These are phyloP conservation scores for Coleophoma cylindrospora DNA, from an alignment of 2,329 filamentous ascomycete genomes.

Conservation along the genomic window DNA sequence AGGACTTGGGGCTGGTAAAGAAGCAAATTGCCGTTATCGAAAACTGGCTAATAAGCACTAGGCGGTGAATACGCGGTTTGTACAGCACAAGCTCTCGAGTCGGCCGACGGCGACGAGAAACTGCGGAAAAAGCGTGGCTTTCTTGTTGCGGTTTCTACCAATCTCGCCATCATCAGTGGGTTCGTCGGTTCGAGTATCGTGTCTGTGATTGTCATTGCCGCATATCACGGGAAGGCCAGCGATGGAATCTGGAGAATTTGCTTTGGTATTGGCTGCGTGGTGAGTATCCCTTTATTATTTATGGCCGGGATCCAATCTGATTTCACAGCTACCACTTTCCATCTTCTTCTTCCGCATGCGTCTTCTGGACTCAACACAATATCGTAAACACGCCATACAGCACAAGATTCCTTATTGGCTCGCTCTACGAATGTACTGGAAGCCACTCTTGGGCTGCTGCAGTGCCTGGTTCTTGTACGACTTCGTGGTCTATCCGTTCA, in stretches of 20 bases:
- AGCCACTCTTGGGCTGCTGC: slow-evolving; percentile 8
- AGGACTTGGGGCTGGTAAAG: slow-evolving; percentile 33
- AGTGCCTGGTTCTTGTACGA: slow-evolving; percentile 17
- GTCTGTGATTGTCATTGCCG: slow-evolving; percentile 44
- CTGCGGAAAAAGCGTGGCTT: slow-evolving; percentile 45
- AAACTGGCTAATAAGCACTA: not conserved
- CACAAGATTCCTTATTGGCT: slow-evolving; percentile 46
- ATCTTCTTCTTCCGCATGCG: slow-evolving; percentile 48
- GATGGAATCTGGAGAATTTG: slow-evolving; percentile 44
- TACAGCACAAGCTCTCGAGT: slow-evolving; percentile 43
- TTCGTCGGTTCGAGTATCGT: slow-evolving; percentile 45
- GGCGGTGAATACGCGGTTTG: slow-evolving; percentile 46
- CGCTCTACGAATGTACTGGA: slow-evolving; percentile 62
- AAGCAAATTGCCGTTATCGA: not conserved
- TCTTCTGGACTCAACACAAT: slow-evolving; percentile 45
- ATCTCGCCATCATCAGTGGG: slow-evolving; percentile 44
- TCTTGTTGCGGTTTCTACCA: slow-evolving; percentile 50
- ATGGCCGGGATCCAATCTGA: slow-evolving; percentile 37
- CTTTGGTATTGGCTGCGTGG: slow-evolving; percentile 42
- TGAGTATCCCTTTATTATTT: not conserved
- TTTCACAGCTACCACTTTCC: slow-evolving; percentile 39
- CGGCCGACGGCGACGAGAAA: slow-evolving; percentile 41
- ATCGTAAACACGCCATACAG: slow-evolving; percentile 9
- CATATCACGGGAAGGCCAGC: slow-evolving; percentile 36
- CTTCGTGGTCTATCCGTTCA: slow-evolving; percentile 17